Percentiles rank a stretch among this genome's conserved stretches.
These are phyloP conservation scores for Peronospora farinosa DNA, from an alignment of 352 stramenopile genomes.

Conservation along the genomic window DNA sequence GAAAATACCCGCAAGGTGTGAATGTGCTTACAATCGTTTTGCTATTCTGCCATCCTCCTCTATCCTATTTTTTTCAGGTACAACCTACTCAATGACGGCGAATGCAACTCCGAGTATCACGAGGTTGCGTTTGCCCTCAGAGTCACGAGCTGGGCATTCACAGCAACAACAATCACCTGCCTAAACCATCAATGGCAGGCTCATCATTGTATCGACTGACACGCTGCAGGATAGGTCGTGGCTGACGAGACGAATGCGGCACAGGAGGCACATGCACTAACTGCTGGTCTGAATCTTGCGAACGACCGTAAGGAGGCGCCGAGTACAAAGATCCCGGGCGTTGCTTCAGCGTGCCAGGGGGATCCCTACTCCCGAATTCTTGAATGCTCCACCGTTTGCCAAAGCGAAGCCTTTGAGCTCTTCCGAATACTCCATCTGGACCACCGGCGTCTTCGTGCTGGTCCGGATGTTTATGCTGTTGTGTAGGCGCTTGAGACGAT, in stretches of 20 bases:
- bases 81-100: neutral
- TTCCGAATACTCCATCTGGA: conserved; percentile 50
- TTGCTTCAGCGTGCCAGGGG: conserved; percentile 18
- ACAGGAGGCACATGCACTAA: conserved; percentile 16
- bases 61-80: neutral
- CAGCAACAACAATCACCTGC: conserved; percentile 2
- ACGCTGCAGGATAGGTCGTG: conserved; percentile 43
- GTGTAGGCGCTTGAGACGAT: conserved; percentile 9
- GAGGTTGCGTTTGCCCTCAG: too few species aligned
- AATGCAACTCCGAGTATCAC: neutral
- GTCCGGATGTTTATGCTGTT: conserved; percentile 19
- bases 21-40: neutral
- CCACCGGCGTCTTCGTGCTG: conserved; percentile 38
- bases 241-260: conserved; percentile 16
- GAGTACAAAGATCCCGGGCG: conserved; percentile 13
- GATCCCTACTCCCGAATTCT: conserved; percentile 39
- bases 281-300: conserved; percentile 20
- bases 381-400: conserved; percentile 46
- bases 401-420: conserved; percentile 54
- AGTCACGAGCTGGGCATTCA: neutral
- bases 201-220: conserved; percentile 53
- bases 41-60: neutral
- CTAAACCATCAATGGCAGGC: conserved; percentile 22
- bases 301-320: conserved; percentile 19
- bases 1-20: conserved; percentile 2